Base-by-base conservation (phyloP, 306 rosid species). In the Cucumis hystrix region DNA sequence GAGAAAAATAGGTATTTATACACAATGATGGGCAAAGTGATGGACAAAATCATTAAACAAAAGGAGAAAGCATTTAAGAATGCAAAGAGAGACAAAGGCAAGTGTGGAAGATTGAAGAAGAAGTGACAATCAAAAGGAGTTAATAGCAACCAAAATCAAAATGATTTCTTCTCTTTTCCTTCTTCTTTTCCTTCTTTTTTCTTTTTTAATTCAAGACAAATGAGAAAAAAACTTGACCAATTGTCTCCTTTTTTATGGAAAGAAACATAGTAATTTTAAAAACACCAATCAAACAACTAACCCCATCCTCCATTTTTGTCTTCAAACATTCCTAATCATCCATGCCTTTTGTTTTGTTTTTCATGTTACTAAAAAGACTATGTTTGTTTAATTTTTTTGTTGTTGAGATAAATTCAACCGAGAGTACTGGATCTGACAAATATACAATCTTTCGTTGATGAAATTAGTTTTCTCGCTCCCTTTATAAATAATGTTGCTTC, bases 1-100 rank as follows among this genome's bases (percentile, higher is more conserved):
- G 70, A 64, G 11, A 17, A 16, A 23, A 64, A 64, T 9, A 8
- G 70, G 1, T 5, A 40, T 33, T 33, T 33, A 33, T 4, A 20
- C 12, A 43, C 12, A 68, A 68, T 68, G 55, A 68, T 40, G 74
- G 74, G 74, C 55, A 68, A 65, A 65, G 49, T 67, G 33, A 67
- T 67, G 74, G 55, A 67, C 74, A 67, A 70, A 8, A 70, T 70
- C 59, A 45, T 45, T 70, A 70, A 47, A 69, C n/a, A 16, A 64
- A 64, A 35, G 17, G 5, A 67, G 54, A 6, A 67, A 40, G 52
- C 54, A 9, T 40, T 40, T 67, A 40, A 67, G 73, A 40, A 15
- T n/a, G 18, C 25, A 40, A 67, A 18, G 33, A 28, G 30, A 28
- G 30, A 28, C 30, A 28, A 28, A 40, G 33, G n/a, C 45, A 17